phyloP scores from a whole-genome alignment of 106 monocot species.

The Dendrobium chrysotoxum region DNA sequence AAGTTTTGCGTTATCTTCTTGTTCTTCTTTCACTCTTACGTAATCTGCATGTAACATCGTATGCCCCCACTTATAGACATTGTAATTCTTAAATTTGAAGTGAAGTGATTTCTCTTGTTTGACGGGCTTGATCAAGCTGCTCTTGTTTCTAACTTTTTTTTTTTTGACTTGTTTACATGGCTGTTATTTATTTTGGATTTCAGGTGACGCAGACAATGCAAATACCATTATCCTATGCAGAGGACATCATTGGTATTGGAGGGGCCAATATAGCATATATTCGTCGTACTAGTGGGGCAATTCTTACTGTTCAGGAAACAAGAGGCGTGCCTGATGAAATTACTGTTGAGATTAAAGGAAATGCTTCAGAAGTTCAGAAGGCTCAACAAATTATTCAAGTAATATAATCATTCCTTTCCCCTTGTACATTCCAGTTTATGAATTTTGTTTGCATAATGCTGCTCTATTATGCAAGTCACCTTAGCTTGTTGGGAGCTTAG shows the following conservation, averaged over 20 bases:
- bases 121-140: background rate
- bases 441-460: too few relatives aligned
- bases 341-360: constrained; percentile 66
- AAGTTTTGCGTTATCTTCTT: too few relatives aligned
- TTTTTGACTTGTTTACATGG: too few relatives aligned
- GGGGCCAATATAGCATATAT: constrained; percentile 54
- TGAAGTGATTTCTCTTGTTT: background rate
- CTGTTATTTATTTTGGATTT: constrained; percentile 2
- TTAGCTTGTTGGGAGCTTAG: too few relatives aligned
- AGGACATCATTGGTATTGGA: constrained; percentile 57
- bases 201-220: constrained; percentile 68
- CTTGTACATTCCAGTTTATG: background rate
- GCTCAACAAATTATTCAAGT: constrained; percentile 65
- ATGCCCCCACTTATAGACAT: background rate
- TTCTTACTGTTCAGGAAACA: constrained; percentile 48
- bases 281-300: constrained; percentile 44
- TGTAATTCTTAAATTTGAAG: background rate
- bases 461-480: background rate
- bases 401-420: background rate
- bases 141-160: background rate
- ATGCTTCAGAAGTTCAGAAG: constrained; percentile 39
- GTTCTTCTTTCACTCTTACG: too few relatives aligned
- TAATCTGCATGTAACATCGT: too few relatives aligned
- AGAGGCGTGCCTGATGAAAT: constrained; percentile 38
- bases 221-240: constrained; percentile 56